These are phyloP conservation scores for Acacia acuminata DNA, from an alignment of 306 rosid genomes.

Conservation along the genomic window DNA sequence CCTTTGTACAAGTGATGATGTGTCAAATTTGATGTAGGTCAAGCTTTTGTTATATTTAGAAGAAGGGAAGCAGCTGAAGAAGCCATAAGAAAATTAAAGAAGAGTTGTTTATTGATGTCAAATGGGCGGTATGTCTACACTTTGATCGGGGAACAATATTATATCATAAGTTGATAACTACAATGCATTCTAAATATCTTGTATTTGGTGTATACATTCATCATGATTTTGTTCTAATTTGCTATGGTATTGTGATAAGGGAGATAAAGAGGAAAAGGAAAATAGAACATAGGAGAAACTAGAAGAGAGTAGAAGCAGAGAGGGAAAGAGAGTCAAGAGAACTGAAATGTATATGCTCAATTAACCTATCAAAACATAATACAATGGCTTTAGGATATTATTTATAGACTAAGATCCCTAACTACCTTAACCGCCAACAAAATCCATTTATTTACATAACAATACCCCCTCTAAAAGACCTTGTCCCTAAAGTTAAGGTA, in stretches of 20 bases:
- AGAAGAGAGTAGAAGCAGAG: background rate
- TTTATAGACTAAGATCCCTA: background rate
- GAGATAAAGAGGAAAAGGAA: background rate
- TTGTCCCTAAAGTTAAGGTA: no score
- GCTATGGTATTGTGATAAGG: background rate
- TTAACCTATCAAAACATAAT: no score
- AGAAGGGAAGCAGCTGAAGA: conserved; percentile 65
- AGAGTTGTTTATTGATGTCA: conserved; percentile 70
- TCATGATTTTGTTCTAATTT: background rate
- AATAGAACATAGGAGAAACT: background rate
- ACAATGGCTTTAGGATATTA: background rate
- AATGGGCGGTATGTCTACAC: conserved; percentile 75
- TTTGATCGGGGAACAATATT: background rate
- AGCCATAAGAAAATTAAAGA: conserved; percentile 54
- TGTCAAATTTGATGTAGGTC: conserved; percentile 53
- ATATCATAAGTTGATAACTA: background rate
- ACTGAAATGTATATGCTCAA: no score
- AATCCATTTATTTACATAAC: background rate
- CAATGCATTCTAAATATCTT: background rate
- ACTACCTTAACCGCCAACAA: background rate
- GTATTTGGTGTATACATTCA: background rate
- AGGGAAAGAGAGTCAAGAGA: background rate
- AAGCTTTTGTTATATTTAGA: conserved; percentile 76
- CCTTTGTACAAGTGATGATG: conserved; percentile 18
- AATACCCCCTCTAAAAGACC: background rate